phyloP scores from a whole-genome alignment of 2,329 filamentous ascomycete species.

The Monosporascus sp. region DNA sequence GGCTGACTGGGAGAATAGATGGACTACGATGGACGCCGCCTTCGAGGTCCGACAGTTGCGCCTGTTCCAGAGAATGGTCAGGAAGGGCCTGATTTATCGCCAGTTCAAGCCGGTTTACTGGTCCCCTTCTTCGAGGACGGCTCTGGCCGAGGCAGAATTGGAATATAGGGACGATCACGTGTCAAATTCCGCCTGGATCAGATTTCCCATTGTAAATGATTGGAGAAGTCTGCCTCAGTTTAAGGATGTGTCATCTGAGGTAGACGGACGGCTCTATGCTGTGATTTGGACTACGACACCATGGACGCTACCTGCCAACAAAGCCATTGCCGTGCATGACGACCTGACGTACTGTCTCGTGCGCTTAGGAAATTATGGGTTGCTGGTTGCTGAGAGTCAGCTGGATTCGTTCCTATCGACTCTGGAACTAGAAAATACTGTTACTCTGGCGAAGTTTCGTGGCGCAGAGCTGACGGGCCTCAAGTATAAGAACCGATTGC shows the following conservation, averaged over 20 bases:
- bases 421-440: constrained; percentile 10
- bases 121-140: constrained; percentile 73
- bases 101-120: constrained; percentile 81
- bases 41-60: constrained; percentile 72
- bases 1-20: constrained; percentile 72
- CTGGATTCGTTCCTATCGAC: constrained; percentile 28
- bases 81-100: constrained; percentile 68
- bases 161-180: constrained; percentile 74
- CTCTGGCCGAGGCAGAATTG: constrained; percentile 77
- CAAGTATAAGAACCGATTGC: constrained; percentile 66
- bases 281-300: constrained; percentile 98
- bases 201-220: constrained; percentile 60
- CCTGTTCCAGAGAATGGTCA: constrained; percentile 71
- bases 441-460: constrained; percentile 50
- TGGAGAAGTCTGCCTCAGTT: constrained; percentile 31
- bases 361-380: constrained; percentile 47
- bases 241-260: constrained; percentile 29
- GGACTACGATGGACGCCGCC: constrained; percentile 71
- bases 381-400: constrained; percentile 68
- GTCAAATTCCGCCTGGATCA: constrained; percentile 71
- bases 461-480: constrained; percentile 62
- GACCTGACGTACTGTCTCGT: constrained; percentile 71
- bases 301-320: constrained; percentile 93
- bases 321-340: constrained; percentile 75
- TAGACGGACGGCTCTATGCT: constrained; percentile 57